A percentile compares a stretch with the other conserved stretches of the same genome.
Conservation (phyloP, 495 filamentous ascomycete species). For the Friedmanniomyces endolithicus region DNA sequence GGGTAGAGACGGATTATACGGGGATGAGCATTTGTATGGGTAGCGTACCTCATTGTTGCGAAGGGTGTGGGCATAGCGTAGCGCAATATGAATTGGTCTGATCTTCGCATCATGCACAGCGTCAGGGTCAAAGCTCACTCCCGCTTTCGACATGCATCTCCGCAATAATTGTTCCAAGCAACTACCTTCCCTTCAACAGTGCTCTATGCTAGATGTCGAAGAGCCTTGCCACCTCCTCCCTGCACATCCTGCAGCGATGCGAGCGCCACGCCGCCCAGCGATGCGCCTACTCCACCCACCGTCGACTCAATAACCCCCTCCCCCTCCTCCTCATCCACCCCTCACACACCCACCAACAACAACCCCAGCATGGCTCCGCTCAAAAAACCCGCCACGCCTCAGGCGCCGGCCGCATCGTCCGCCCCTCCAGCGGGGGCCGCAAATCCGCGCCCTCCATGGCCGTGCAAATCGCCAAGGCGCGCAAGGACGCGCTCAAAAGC, state of each 20-base stretch:
- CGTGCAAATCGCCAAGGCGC: not conserved
- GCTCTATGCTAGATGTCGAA: too few relatives aligned
- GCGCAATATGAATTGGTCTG: not conserved
- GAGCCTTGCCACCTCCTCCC: not conserved
- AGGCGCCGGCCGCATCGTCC: not conserved
- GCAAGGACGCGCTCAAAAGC: not conserved
- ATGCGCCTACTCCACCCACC: not conserved
- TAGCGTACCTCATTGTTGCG: not conserved
- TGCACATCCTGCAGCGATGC: slow-evolving; percentile 1
- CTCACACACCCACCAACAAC: not conserved
- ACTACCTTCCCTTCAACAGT: too few relatives aligned
- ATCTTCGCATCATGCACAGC: not conserved
- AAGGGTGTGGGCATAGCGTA: not conserved
- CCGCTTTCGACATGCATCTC: not conserved
- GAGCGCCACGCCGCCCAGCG: not conserved
- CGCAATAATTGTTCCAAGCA: not conserved
- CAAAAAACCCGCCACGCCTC: not conserved
- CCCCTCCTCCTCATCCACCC: not conserved
- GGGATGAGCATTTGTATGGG: not conserved
- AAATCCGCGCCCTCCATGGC: slow-evolving; percentile 4
- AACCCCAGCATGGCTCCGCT: not conserved
- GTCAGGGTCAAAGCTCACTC: not conserved
- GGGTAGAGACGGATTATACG: not conserved
- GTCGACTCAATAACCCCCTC: not conserved
- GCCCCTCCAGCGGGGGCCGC: not conserved